Base-by-base conservation (phyloP, 768 basidiomycete genomes). In the Leccinum obscurum region DNA sequence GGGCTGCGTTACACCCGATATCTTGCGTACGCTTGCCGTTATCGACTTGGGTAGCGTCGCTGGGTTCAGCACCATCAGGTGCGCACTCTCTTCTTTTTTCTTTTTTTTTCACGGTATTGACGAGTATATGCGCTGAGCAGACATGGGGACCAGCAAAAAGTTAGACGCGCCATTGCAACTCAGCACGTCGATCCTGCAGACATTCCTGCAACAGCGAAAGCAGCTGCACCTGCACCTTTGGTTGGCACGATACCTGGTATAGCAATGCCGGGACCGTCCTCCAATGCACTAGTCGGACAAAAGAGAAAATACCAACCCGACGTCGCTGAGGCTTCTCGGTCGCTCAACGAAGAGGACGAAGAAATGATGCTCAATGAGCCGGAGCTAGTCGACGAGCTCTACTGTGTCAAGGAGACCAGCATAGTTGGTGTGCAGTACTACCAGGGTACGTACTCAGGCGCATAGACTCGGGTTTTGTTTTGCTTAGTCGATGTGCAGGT, bases 371-470 rank as follows among this genome's bases (percentile, higher is more conserved):
- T 66, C 4, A 58, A 63, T 0, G 83, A 81, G 55, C 77, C 83
- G 46, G 87, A 89, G 39, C 60, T 63, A 6, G 70, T 61, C 17
- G 91, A 93, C 60, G 92, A 94, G 71, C 71, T 92, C 22, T 92
- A 89, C 68, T 82, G 85, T 48, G 78, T 75, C 14, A 54, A 86
- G 67, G 71, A 72, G 3, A 82, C 88, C 0, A 86, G 82, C 52
- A 83, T 93, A 10, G 93, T 95, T 0, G 93, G 93, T 0, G 77
- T 95, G 14, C 91, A 92, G 68, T 93, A 95, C 67, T 95, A 95
- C 68, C 78, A 78, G 69, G 89, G 89, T 84, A 35, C 1, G 72
- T 64, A 10, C 4, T 20, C 49, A 34, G 17, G 35, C 2, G 53
- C 55, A 32, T 62, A 9, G 3, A 34, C 11, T 54, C 55, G 34